phyloP scores from a whole-genome alignment of 148 eudicot species.

The Heliamphora exappendiculata region DNA sequence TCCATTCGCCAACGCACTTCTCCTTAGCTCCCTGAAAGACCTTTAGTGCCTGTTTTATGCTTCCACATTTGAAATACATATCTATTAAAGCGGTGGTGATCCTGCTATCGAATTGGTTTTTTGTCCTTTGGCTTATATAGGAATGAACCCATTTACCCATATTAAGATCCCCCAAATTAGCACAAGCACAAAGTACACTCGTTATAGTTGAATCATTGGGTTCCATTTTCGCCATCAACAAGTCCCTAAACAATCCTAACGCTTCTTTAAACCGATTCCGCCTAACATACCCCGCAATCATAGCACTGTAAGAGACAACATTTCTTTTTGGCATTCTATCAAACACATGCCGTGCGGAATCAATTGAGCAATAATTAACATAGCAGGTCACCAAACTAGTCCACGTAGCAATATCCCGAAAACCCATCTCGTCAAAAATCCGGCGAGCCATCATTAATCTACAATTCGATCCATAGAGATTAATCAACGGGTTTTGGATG shows the following conservation, averaged over 20 bases:
- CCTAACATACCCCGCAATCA: conserved; percentile 5
- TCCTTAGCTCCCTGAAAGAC: conserved; percentile 4
- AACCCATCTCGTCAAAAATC: conserved; percentile 7
- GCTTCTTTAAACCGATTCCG: not conserved
- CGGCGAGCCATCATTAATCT: not conserved
- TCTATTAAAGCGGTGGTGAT: conserved; percentile 6
- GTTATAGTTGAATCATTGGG: conserved; percentile 2
- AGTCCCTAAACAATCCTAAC: not conserved
- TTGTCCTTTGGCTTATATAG: not conserved
- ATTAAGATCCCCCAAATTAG: conserved; percentile 3
- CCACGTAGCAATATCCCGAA: conserved; percentile 6
- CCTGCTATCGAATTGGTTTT: not conserved
- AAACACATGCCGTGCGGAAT: not conserved
- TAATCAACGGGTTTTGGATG: conserved; percentile 1
- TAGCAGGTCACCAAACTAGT: conserved; percentile 10
- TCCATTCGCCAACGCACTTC: conserved; percentile 9
- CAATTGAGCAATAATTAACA: not conserved
- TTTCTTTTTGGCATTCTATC: not conserved
- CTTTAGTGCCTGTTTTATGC: not conserved
- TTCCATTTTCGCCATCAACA: conserved; percentile 1
- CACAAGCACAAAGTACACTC: conserved; percentile 7
- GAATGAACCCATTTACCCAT: conserved; percentile 10
- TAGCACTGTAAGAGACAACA: conserved; percentile 13
- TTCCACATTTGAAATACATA: conserved; percentile 8
- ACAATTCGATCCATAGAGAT: not conserved